Percentiles rank a stretch among this genome's conserved stretches.
phyloP scores from a whole-genome alignment of 2,329 filamentous ascomycete genomes.

The Beauveria asiatica region DNA sequence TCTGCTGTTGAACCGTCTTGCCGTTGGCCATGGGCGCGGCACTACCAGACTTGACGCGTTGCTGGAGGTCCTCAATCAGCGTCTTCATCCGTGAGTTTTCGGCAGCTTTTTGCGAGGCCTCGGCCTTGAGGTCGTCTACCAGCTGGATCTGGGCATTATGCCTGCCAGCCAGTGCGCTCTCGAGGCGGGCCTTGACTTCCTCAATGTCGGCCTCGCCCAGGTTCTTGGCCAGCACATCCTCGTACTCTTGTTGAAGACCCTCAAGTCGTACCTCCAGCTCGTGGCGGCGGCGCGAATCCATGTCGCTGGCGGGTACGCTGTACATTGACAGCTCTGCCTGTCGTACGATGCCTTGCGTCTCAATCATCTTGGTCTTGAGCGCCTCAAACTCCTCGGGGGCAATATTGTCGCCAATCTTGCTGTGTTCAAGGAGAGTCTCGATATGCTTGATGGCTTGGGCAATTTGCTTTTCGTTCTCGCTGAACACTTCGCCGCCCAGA shows the following conservation, averaged over 20 bases:
- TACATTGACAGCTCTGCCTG: conserved; percentile 85
- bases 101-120: conserved; percentile 66
- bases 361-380: conserved; percentile 69
- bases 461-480: conserved; percentile 81
- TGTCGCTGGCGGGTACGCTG: conserved; percentile 55
- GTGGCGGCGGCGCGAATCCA: conserved; percentile 58
- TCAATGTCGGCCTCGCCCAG: conserved; percentile 70
- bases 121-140: conserved; percentile 66
- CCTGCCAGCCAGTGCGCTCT: conserved; percentile 67
- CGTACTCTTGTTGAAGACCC: conserved; percentile 72
- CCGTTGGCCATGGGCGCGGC: conserved; percentile 59
- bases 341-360: conserved; percentile 85
- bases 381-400: conserved; percentile 72
- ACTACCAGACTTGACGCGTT: conserved; percentile 56
- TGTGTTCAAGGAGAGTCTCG: conserved; percentile 68
- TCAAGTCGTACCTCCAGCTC: conserved; percentile 72
- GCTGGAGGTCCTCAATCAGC: conserved; percentile 72
- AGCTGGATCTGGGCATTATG: conserved; percentile 66
- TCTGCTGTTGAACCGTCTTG: conserved; percentile 95
- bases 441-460: conserved; percentile 76
- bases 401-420: conserved; percentile 67
- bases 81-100: conserved; percentile 76
- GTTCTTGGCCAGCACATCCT: conserved; percentile 71
- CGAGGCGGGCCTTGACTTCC: conserved; percentile 72
- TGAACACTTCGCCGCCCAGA: conserved; percentile 85